phyloP scores from a whole-genome alignment of 2,329 filamentous ascomycete genomes.

The Calonectria naviculata region DNA sequence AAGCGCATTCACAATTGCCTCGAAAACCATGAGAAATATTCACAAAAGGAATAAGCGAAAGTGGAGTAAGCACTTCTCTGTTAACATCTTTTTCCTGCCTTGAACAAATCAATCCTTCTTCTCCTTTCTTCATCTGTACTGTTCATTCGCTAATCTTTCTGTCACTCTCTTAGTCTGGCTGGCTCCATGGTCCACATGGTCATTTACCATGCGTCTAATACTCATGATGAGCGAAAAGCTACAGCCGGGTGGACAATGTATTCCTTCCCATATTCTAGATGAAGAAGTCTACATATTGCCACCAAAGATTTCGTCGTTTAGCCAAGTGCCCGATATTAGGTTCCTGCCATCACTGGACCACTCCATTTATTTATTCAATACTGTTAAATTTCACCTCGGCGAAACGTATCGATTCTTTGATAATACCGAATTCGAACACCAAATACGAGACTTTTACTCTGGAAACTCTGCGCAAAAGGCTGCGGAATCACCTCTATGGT shows the following conservation, averaged over 20 bases:
- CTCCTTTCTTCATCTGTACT: background rate
- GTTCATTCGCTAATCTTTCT: background rate
- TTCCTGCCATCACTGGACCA: constrained; percentile 48
- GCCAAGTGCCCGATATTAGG: constrained; percentile 42
- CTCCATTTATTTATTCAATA: constrained; percentile 45
- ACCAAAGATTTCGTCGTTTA: constrained; percentile 23
- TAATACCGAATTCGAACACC: constrained; percentile 42
- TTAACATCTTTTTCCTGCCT: background rate
- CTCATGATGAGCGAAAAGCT: constrained; percentile 46
- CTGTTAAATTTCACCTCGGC: constrained; percentile 52
- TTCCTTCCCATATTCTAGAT: constrained; percentile 32
- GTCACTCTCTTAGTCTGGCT: constrained; percentile 38
- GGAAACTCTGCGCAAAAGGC: constrained; percentile 34
- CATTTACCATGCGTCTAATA: constrained; percentile 46
- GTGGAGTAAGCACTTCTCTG: constrained; percentile 46
- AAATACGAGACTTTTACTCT: constrained; percentile 39
- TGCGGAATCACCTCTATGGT: constrained; percentile 52
- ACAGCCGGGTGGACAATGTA: constrained; percentile 32
- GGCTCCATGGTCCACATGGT: constrained; percentile 48
- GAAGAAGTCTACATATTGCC: constrained; percentile 43
- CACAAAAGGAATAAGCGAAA: constrained; percentile 41
- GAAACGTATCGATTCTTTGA: constrained; percentile 50
- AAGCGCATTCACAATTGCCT: constrained; percentile 42
- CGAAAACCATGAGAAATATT: constrained; percentile 43
- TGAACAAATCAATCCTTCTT: background rate